These are phyloP conservation scores for Yamadazyma diospyri DNA, from an alignment of 1,139 yeast species.

Conservation along the genomic window DNA sequence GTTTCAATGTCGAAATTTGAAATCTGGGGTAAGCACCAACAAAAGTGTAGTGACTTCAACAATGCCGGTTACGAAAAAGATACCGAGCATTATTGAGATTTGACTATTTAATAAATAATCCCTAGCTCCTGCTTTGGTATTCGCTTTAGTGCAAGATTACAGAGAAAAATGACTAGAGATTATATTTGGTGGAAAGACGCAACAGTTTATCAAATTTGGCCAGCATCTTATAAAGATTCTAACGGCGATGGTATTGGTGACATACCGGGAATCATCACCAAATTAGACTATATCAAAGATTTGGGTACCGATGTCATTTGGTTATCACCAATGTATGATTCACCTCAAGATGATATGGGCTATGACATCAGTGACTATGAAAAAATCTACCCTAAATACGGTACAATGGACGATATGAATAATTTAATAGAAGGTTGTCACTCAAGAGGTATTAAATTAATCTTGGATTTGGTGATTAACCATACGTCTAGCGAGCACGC, in stretches of 20 bases:
- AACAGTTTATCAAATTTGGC: slow-evolving; percentile 56
- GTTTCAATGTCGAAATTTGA: neutral
- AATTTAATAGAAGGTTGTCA: slow-evolving; percentile 45
- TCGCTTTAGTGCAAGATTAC: too few species aligned
- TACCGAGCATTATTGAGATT: slow-evolving; percentile 5
- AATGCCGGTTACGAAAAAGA: slow-evolving; percentile 3
- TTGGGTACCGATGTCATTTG: slow-evolving; percentile 55
- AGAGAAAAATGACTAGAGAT: slow-evolving; percentile 8
- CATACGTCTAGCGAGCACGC: slow-evolving; percentile 55
- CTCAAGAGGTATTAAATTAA: slow-evolving; percentile 47
- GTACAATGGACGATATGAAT: slow-evolving; percentile 52
- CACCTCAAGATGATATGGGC: slow-evolving; percentile 65
- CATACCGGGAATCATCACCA: slow-evolving; percentile 49
- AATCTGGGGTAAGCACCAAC: slow-evolving; percentile 6
- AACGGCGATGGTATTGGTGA: slow-evolving; percentile 61
- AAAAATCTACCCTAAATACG: slow-evolving; percentile 49
- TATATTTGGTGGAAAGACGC: slow-evolving; percentile 57
- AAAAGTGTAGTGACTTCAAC: neutral
- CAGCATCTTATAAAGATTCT: slow-evolving; percentile 57
- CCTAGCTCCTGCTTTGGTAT: neutral
- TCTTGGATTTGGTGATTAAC: slow-evolving; percentile 57
- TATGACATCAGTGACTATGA: slow-evolving; percentile 58
- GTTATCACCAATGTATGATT: slow-evolving; percentile 58
- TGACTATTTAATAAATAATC: neutral
- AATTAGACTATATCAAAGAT: slow-evolving; percentile 49